Base-by-base conservation (phyloP, 331 rosid species). In the Stylosanthes scabra region DNA sequence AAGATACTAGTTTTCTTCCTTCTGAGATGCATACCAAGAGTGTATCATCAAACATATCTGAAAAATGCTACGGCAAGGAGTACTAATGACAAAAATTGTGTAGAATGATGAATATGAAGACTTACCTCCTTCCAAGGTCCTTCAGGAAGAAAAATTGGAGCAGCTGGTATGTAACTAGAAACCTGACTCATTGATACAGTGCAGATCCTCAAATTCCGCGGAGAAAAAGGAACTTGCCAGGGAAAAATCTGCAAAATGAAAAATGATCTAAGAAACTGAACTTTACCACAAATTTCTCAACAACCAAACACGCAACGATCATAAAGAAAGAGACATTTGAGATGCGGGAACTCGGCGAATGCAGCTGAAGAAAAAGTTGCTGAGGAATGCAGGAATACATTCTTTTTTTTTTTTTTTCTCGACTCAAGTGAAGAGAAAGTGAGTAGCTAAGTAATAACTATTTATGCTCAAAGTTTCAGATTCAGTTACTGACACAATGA, bases 91-190 rank as follows among this genome's bases (percentile, higher is more conserved):
- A 39, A 60, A 0, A 9, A 41, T 31, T 10, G 34, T 10, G 34
- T 40, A 34, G 63, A 39, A 57, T 0, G 25, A 34, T 28, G 1
- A 42, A 11, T 20, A 6, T n/a, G 67, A 46, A 63, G 45, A 75
- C 27, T n/a, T 37, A 93, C 98, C 96, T 89, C 92, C 45, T 86
- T 87, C 98, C 98, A 93, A 12, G 98, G 98, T 1, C 98, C 97
- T 77, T 90, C 82, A 0, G 98, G 97, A 3, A 93, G 90, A 42
- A 80, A 79, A 79, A 93, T 91, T 47, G 97, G 98, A 76, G 98
- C 97, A 9, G 83, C 76, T 0, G 96, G 96, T 40, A 93, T 66
- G 79, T 13, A 79, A 86, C 16, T 49, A 51, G 85, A 63, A n/a
- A 75, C 79, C 1, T 74, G 84, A 84, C 45, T 63, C 52, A 5